A percentile compares a stretch with the other conserved stretches of the same genome.
phyloP scores from a whole-genome alignment of 2,329 filamentous ascomycete genomes.

The Trematosphaeria pertusa region DNA sequence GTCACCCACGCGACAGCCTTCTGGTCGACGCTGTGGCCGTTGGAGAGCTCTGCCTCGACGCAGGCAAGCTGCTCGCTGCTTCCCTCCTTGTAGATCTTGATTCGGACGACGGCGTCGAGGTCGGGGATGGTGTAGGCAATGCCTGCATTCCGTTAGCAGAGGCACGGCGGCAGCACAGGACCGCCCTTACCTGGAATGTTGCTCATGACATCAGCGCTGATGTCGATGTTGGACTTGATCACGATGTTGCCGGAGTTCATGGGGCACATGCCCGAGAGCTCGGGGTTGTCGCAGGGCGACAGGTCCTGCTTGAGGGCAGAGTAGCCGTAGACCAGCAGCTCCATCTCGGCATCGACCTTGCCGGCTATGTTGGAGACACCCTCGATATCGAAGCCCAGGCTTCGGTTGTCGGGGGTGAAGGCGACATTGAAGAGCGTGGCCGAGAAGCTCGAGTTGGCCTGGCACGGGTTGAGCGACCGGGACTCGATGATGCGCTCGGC shows the following conservation, averaged over 20 bases:
- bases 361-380: constrained; percentile 85
- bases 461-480: constrained; percentile 83
- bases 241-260: constrained; percentile 87
- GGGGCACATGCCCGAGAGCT: constrained; percentile 79
- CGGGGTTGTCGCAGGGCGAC: constrained; percentile 74
- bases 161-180: constrained; percentile 4
- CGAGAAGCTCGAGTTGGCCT: constrained; percentile 84
- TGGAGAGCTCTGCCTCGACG: constrained; percentile 85
- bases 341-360: constrained; percentile 78
- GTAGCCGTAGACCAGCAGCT: constrained; percentile 84
- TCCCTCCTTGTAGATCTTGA: constrained; percentile 77
- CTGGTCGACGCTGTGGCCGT: constrained; percentile 90
- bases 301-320: constrained; percentile 70
- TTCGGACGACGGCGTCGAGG: constrained; percentile 82
- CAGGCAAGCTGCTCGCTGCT: constrained; percentile 76
- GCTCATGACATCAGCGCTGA: constrained; percentile 64
- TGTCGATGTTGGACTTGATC: constrained; percentile 71
- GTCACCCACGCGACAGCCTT: constrained; percentile 88
- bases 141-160: constrained; percentile 47
- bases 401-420: constrained; percentile 77
- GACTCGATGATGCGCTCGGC: constrained; percentile 77
- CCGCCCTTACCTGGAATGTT: constrained; percentile 68
- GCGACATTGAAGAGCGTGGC: constrained; percentile 88
- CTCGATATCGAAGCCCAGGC: constrained; percentile 75
- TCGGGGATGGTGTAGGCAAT: constrained; percentile 92